phyloP scores from a whole-genome alignment of 345 rosid genomes.

The Populus nigra region DNA sequence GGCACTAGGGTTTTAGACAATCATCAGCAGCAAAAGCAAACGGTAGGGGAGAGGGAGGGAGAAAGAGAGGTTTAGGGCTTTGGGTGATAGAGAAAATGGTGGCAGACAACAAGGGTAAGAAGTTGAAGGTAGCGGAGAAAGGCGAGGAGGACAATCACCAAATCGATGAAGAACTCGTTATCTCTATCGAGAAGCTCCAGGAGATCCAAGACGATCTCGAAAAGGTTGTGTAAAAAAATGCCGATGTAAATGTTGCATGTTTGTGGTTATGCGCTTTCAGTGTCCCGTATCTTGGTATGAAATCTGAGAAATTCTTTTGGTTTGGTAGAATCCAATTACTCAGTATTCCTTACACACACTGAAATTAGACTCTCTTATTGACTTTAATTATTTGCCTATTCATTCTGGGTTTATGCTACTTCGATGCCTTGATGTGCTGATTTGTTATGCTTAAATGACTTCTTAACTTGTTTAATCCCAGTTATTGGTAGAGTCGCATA shows the following conservation, averaged over 20 bases:
- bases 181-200: constrained; percentile 90
- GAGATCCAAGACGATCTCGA: constrained; percentile 97
- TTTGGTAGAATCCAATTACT: background rate
- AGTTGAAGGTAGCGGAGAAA: constrained; percentile 60
- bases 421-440: background rate
- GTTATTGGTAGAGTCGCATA: background rate
- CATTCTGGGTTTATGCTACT: background rate
- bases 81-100: constrained; percentile 46
- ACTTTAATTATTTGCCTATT: background rate
- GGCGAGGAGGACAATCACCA: constrained; percentile 64
- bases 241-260: background rate
- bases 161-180: constrained; percentile 72
- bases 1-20: constrained; percentile 48
- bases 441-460: background rate
- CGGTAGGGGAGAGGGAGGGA: background rate
- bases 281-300: background rate
- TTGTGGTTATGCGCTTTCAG: background rate
- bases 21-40: background rate
- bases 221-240: constrained; percentile 47
- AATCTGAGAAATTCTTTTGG: background rate
- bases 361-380: background rate
- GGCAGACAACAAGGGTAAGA: constrained; percentile 82
- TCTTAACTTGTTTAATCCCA: background rate
- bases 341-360: background rate
- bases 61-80: background rate